Base-by-base conservation (phyloP, 148 eudicot species). In the Vaccinium corymbosum region DNA sequence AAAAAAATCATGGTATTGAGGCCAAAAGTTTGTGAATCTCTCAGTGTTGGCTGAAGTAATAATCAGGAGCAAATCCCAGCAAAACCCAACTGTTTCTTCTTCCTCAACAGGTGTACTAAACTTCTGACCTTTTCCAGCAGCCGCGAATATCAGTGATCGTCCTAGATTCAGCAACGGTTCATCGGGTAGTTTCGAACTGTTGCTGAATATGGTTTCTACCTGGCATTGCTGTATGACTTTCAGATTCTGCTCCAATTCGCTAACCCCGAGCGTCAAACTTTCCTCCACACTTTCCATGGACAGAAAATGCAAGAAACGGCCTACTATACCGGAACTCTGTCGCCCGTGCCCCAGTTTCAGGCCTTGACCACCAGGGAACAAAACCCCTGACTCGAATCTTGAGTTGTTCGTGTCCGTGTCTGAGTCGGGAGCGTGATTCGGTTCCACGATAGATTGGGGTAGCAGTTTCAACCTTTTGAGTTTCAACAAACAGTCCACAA, bases 101-200 rank as follows among this genome's bases (percentile, higher is more conserved):
- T 97, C 99, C 87, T 97, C 99, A 6, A 92, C 82, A 6, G 97
- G 91, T 0, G 99, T 94, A 71, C 94, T 93, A 56, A 97, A 97
- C 84, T 97, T 97, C 68, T 95, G 99, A 25, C 99, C 99, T 87
- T 93, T 97, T 22, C 99, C 99, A 2, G 95, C 98, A 10, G 98
- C 98, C 17, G 97, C 92, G 70, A 87, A 97, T 81, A 97, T 93
- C 48, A 97, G 85, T 20, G 97, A 90, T 19, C 98, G 94, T 62
- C 99, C 99, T 0, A 97, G 93, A 80, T 93, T 92, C 29, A 90
- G 71, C 89, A 97, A 82, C 56, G 99, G 75, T 3, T 94, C 98
- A 16, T 81, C 84, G 0, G 96, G 92, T 57, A 97, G 83, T 68
- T 82, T 92, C 22, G 96, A 90, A 50, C 96, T 93, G 48, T 87